Conservation (phyloP, 2,329 filamentous ascomycete species). For the Dendryphion nanum region DNA sequence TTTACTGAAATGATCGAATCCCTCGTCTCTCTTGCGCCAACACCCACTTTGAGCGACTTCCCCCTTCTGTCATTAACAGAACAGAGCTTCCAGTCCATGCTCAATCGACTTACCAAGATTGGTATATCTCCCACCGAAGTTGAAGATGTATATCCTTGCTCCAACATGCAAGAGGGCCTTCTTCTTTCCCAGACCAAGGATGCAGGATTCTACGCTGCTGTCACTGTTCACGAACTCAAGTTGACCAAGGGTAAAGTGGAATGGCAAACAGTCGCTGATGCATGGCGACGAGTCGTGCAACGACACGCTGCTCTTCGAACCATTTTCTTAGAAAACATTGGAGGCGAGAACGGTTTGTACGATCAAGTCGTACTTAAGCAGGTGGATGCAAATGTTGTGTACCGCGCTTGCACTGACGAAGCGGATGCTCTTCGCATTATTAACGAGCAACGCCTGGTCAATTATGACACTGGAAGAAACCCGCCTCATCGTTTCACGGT, state of each 20-base stretch:
- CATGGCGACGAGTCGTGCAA: constrained; percentile 28
- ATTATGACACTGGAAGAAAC: constrained; percentile 21
- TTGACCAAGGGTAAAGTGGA: constrained; percentile 9
- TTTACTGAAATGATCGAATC: constrained; percentile 31
- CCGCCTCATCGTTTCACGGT: constrained; percentile 35
- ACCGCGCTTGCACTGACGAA: constrained; percentile 19
- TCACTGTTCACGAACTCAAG: constrained; percentile 29
- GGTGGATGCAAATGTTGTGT: constrained; percentile 22
- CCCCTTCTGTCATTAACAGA: constrained; percentile 48
- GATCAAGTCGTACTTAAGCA: constrained; percentile 32
- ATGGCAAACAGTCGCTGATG: constrained; percentile 16
- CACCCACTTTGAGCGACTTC: constrained; percentile 45
- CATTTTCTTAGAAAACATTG: constrained; percentile 31
- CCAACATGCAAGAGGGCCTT: constrained; percentile 33
- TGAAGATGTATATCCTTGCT: constrained; percentile 41
- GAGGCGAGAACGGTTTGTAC: constrained; percentile 29
- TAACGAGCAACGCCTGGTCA: constrained; percentile 19
- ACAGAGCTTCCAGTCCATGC: constrained; percentile 39
- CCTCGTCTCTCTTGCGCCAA: constrained; percentile 21
- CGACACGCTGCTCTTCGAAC: constrained; percentile 32
- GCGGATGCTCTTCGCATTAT: constrained; percentile 19
- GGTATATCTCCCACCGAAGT: constrained; percentile 37
- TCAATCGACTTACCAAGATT: constrained; percentile 38
- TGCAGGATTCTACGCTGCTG: constrained; percentile 30
- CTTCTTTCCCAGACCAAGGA: constrained; percentile 31